Conservation (phyloP, 1,139 yeast genomes). For the Debaryomyces coudertii region DNA sequence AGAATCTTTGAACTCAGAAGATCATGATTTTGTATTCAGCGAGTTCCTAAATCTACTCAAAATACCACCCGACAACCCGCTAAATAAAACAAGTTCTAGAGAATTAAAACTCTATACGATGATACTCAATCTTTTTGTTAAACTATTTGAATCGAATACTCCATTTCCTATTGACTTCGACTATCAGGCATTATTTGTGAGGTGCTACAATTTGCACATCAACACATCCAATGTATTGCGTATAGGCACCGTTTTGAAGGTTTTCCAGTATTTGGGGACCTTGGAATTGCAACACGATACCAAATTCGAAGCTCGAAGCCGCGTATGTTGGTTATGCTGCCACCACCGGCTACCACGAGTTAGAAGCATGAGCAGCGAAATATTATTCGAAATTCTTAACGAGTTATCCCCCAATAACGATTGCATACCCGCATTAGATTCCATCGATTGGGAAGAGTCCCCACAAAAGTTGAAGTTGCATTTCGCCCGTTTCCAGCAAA, state of each 20-base stretch:
- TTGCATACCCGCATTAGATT: conserved; percentile 15
- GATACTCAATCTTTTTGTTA: conserved; percentile 37
- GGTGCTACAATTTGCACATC: conserved; percentile 60
- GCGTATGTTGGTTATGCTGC: conserved; percentile 34
- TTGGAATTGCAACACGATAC: conserved; percentile 10
- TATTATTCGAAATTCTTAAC: conserved; percentile 34
- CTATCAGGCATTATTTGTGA: conserved; percentile 46
- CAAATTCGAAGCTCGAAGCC: conserved; percentile 21
- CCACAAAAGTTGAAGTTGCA: conserved; percentile 8
- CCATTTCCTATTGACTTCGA: conserved; percentile 37
- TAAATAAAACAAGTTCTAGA: conserved; percentile 17
- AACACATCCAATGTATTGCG: conserved; percentile 43
- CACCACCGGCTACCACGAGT: conserved; percentile 34
- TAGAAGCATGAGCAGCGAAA: conserved; percentile 35
- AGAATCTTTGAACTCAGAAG: conserved; percentile 17
- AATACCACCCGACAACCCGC: conserved; percentile 13
- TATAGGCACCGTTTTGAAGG: conserved; percentile 34
- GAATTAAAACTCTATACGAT: conserved; percentile 24
- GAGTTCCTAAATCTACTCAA: conserved; percentile 23
- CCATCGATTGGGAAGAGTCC: conserved; percentile 26
- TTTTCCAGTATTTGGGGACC: conserved; percentile 38
- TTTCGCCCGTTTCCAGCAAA: conserved; percentile 5
- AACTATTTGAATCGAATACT: conserved; percentile 43
- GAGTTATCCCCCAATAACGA: conserved; percentile 20
- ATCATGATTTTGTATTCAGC: conserved; percentile 12